phyloP scores from a whole-genome alignment of 2,329 filamentous ascomycete species.

The Fusarium annulatum region DNA sequence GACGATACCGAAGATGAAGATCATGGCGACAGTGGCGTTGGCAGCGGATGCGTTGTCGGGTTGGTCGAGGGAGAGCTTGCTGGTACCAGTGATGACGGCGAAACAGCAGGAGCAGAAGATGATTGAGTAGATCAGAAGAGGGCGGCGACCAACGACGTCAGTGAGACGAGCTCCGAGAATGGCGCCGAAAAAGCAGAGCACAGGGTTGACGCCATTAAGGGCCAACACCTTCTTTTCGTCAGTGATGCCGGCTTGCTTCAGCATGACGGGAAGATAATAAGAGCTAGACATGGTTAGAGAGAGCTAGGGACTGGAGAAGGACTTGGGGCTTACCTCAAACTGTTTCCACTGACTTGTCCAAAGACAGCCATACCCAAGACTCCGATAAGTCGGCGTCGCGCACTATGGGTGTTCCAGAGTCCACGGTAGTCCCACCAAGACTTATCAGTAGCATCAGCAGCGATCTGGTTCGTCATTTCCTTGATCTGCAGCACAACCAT shows the following conservation, averaged over 20 bases:
- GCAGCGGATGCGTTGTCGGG: slow-evolving; percentile 51
- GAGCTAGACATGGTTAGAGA: slow-evolving; percentile 42
- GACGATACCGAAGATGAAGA: slow-evolving; percentile 63
- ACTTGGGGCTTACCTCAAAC: slow-evolving; percentile 43
- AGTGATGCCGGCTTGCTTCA: slow-evolving; percentile 64
- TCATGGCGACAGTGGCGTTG: slow-evolving; percentile 59
- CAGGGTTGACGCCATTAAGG: slow-evolving; percentile 64
- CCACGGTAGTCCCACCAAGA: slow-evolving; percentile 67
- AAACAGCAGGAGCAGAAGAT: slow-evolving; percentile 60
- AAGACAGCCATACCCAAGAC: slow-evolving; percentile 64
- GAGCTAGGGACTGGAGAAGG: rapidly evolving
- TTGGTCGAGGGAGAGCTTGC: slow-evolving; percentile 55
- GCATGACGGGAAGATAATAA: slow-evolving; percentile 66
- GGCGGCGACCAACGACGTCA: slow-evolving; percentile 68
- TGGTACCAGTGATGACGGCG: slow-evolving; percentile 60
- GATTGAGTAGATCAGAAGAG: slow-evolving; percentile 61
- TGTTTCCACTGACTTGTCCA: slow-evolving; percentile 64
- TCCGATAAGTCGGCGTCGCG: slow-evolving; percentile 61
- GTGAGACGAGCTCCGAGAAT: slow-evolving; percentile 66
- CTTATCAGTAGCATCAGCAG: slow-evolving; percentile 63
- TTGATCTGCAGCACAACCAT: slow-evolving; percentile 64
- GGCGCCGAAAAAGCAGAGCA: slow-evolving; percentile 62
- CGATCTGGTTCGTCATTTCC: slow-evolving; percentile 59
- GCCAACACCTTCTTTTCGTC: slow-evolving; percentile 59
- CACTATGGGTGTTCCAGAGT: slow-evolving; percentile 61